These are phyloP conservation scores for Iris macrosiphon DNA, from an alignment of 106 monocot genomes.

Conservation along the genomic window DNA sequence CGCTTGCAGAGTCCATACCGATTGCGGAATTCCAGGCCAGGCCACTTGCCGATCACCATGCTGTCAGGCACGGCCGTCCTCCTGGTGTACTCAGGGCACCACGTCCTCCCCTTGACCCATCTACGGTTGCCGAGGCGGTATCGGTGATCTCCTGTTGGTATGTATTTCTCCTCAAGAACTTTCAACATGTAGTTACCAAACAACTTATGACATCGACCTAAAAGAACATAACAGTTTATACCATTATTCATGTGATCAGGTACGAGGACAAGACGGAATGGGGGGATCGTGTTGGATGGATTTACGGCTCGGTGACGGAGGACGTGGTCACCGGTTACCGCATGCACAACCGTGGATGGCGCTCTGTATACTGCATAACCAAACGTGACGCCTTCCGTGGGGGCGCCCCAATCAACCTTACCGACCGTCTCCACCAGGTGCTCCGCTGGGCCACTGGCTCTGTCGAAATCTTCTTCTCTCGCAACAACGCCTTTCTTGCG, in stretches of 20 bases:
- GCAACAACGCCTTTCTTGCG: conserved; percentile 59
- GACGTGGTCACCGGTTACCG: conserved; percentile 79
- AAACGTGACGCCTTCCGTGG: conserved; percentile 73
- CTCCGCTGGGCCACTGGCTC: conserved; percentile 77
- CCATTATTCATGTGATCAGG: conserved; percentile 27
- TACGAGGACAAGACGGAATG: conserved; percentile 77
- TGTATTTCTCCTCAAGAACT: background rate
- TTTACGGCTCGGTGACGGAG: conserved; percentile 43
- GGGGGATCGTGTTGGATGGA: conserved; percentile 50
- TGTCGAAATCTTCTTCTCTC: conserved; percentile 79
- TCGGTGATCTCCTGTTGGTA: conserved; percentile 70
- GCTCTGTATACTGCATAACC: conserved; percentile 62
- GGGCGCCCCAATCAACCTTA: conserved; percentile 41
- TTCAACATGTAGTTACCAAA: too few species aligned
- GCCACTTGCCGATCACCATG: conserved; percentile 58
- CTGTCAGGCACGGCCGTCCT: conserved; percentile 47
- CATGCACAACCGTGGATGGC: conserved; percentile 80
- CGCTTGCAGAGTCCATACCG: conserved; percentile 47
- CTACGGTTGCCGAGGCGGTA: conserved; percentile 55
- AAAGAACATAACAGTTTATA: too few species aligned
- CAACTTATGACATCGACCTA: too few species aligned
- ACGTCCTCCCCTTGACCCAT: conserved; percentile 36
- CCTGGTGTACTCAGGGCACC: conserved; percentile 40
- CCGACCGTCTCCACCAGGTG: conserved; percentile 57
- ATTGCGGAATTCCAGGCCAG: conserved; percentile 48